Evolutionary conservation across 306 rosid species (phyloP), one percentile per base, ranked within the genome.

Genomic region (Cajanus cajan): DNA sequence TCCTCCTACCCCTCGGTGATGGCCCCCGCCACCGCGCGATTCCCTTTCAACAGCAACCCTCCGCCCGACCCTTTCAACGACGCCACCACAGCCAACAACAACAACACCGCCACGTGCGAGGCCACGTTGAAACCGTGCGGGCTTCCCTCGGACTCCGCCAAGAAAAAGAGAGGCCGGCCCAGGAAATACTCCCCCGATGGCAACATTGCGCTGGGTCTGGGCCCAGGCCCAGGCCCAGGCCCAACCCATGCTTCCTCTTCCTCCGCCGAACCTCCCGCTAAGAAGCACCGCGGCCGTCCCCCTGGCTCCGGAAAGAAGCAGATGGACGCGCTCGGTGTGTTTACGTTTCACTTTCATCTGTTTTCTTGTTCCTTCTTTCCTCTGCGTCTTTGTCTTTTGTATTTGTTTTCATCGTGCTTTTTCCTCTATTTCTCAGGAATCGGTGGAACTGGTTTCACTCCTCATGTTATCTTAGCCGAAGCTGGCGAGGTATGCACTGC

Each of bases 141-240:
- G 5, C 83, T 88, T 13, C 69, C 63, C 80, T 66, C 86, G 5
- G 97, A 90, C 21, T 75, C 90, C 7, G 82, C 70, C 0, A 94
- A 90, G 83, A 94, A 85, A 86, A 94, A 89, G 87, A 87, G 98
- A n/a, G 98, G 98, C n/a, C 85, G 98, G 8, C 98, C 98, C 1
- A 86, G 94, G 40, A 94, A 94, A 78, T 86, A 89, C 76, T 88
- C 92, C 0, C 88, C 91, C 0, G 97, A 91, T 8, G 97, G 90
- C 50, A 87, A 84, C 89, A 94, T 90, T 84, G 91, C 91, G 2
- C 71, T 91, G 83, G 96, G 89, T 9, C 69, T 90, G 63, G 71
- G 88, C 2, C 31, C 31, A 28, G 31, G 31, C 2, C 31, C 31
- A 28, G 31, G 31, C 12, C 69, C 87, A 62, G 71, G 88, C 2